Evolutionary conservation across 805 yeast species (phyloP).

Genomic region (Kluyveromyces dobzhanskii): DNA sequence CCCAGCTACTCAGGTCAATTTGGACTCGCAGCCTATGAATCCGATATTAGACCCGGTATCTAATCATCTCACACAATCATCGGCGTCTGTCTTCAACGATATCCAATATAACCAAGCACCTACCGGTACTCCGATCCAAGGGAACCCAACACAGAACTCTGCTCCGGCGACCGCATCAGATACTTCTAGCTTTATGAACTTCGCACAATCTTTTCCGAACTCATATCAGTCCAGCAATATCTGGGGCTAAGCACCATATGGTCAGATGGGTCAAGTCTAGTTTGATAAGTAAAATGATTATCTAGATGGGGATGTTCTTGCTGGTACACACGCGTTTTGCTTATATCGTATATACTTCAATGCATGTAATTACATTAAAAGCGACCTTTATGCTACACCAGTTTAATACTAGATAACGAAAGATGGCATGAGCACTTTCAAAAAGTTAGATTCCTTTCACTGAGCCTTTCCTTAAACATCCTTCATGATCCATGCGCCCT

Average conservation of each 20-base stretch:
- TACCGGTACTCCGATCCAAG: neutral
- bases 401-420: no score
- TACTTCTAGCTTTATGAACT: neutral
- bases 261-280: no score
- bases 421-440: no score
- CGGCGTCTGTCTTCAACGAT: neutral
- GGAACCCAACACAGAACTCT: neutral
- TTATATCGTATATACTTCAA: no score
- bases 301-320: no score
- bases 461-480: no score
- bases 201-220: neutral
- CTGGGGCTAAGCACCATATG: constrained; percentile 1
- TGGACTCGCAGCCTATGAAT: neutral
- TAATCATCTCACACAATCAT: neutral
- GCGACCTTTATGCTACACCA: no score
- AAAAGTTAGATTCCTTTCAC: no score
- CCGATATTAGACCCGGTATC: neutral
- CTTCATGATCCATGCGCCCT: no score
- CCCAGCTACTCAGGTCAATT: neutral
- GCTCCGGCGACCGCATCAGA: neutral
- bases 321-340: no score
- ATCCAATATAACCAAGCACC: neutral
- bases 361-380: no score
- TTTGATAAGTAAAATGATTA: no score
- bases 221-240: constrained; percentile 2